These are phyloP conservation scores for Oryza meridionalis DNA, from an alignment of 176 grass and related monocot genomes.

Conservation along the genomic window DNA sequence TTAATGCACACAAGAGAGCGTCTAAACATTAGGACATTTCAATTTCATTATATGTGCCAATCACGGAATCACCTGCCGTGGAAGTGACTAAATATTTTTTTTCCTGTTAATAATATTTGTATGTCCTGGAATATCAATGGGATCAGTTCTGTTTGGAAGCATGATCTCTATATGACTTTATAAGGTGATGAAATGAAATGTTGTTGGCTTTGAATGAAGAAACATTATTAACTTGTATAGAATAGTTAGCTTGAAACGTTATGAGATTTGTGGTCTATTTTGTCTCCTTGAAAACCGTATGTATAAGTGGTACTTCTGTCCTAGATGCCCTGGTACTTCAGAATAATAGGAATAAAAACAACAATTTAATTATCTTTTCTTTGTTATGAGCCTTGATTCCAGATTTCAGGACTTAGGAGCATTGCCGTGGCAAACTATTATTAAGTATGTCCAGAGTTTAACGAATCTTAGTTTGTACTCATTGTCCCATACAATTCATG, in stretches of 20 bases:
- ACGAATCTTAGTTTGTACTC: neutral
- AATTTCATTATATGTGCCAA: neutral
- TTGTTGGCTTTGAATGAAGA: constrained; percentile 6
- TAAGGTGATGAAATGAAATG: constrained; percentile 23
- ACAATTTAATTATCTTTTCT: neutral
- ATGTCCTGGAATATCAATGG: neutral
- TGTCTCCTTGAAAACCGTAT: constrained; percentile 23
- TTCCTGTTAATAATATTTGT: neutral
- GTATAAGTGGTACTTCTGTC: neutral
- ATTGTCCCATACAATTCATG: neutral
- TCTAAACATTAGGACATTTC: neutral
- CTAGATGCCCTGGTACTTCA: neutral
- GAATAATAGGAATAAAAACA: neutral
- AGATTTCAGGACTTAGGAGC: neutral
- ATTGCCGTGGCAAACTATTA: neutral
- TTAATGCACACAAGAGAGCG: neutral
- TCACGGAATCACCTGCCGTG: neutral
- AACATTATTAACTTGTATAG: constrained; percentile 21
- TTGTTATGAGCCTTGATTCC: neutral
- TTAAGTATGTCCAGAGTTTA: neutral
- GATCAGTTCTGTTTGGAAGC: neutral
- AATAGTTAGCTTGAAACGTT: neutral
- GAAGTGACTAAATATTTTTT: neutral
- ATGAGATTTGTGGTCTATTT: neutral
- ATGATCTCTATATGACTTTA: neutral